phyloP scores from a whole-genome alignment of 495 filamentous ascomycete genomes.

The Terfezia claveryi region DNA sequence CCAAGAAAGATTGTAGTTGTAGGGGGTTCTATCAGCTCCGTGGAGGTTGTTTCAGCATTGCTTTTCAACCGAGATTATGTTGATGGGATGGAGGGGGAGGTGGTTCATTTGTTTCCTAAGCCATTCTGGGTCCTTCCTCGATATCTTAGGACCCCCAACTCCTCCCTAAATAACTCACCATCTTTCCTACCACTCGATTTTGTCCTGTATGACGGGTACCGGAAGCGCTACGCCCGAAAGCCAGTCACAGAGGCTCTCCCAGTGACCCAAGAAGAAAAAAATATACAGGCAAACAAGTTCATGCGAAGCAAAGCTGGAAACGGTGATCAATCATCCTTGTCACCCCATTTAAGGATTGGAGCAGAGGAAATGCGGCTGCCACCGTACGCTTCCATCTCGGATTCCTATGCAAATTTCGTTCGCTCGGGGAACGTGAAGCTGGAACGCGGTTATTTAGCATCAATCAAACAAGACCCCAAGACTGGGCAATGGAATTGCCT shows the following conservation, averaged over 20 bases:
- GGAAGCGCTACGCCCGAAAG: constrained; percentile 3
- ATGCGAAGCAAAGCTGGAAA: constrained; percentile 35
- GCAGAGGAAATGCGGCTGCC: constrained; percentile 24
- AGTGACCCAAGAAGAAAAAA: constrained; percentile 29
- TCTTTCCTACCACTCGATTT: constrained; percentile 60
- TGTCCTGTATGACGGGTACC: constrained; percentile 36
- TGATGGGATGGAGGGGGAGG: constrained; percentile 29
- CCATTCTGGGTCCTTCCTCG: constrained; percentile 56
- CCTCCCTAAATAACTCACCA: constrained; percentile 21
- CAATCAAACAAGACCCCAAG: constrained; percentile 2
- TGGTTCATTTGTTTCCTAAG: constrained; percentile 45
- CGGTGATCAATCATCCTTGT: constrained; percentile 37
- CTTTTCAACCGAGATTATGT: constrained; percentile 17
- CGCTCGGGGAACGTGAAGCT: constrained; percentile 36
- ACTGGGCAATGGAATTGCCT: no score
- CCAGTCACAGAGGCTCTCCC: constrained; percentile 33
- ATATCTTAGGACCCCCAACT: constrained; percentile 21
- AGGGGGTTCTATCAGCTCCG: constrained; percentile 66
- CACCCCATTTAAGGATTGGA: constrained; percentile 21
- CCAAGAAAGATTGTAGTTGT: constrained; percentile 50
- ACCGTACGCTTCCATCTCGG: constrained; percentile 44
- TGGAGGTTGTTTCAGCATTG: constrained; percentile 50
- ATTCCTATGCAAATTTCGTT: constrained; percentile 51
- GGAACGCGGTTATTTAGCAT: constrained; percentile 21
- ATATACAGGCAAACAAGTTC: constrained; percentile 25